These are phyloP conservation scores for Syzygium aromaticum DNA, from an alignment of 345 rosid genomes.

Conservation along the genomic window DNA sequence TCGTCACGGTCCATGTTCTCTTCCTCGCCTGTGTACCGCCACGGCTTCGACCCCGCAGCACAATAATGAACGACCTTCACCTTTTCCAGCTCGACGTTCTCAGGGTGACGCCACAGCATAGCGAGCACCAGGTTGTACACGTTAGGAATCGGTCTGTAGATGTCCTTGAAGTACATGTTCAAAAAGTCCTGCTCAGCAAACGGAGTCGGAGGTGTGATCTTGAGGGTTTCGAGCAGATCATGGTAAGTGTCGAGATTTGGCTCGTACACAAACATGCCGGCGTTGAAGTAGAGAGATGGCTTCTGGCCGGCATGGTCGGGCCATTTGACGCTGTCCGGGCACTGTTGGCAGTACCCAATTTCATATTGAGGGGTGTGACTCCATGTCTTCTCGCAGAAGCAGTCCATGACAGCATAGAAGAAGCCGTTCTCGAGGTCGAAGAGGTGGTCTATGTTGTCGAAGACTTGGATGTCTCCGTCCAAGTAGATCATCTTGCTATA, in stretches of 20 bases:
- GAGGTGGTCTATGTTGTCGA: conserved; percentile 28
- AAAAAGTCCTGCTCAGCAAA: conserved; percentile 52
- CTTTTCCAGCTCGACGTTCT: conserved; percentile 19
- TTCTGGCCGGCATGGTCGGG: conserved; percentile 1
- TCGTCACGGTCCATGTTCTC: conserved; percentile 36
- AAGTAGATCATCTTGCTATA: conserved; percentile 28
- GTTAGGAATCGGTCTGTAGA: conserved; percentile 23
- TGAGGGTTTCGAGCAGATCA: conserved; percentile 16
- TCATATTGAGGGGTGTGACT: conserved; percentile 20
- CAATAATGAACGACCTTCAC: conserved; percentile 37
- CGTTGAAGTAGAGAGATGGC: conserved; percentile 41
- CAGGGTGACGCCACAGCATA: conserved; percentile 48
- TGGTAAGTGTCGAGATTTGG: conserved; percentile 21
- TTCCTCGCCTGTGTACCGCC: conserved; percentile 43
- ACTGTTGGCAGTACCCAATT: conserved; percentile 48
- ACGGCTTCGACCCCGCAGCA: conserved; percentile 41
- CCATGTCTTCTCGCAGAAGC: conserved; percentile 45
- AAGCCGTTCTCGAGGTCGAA: conserved; percentile 17
- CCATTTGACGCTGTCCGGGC: conserved; percentile 17
- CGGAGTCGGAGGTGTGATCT: conserved; percentile 24
- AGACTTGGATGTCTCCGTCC: conserved; percentile 35
- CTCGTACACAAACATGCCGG: conserved; percentile 33
- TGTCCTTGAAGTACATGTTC: conserved; percentile 32
- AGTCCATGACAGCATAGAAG: conserved; percentile 39
- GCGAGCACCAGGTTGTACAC: conserved; percentile 38